These are phyloP conservation scores for Aspergillus coremiiformis DNA, from an alignment of 495 filamentous ascomycete genomes.

Conservation along the genomic window DNA sequence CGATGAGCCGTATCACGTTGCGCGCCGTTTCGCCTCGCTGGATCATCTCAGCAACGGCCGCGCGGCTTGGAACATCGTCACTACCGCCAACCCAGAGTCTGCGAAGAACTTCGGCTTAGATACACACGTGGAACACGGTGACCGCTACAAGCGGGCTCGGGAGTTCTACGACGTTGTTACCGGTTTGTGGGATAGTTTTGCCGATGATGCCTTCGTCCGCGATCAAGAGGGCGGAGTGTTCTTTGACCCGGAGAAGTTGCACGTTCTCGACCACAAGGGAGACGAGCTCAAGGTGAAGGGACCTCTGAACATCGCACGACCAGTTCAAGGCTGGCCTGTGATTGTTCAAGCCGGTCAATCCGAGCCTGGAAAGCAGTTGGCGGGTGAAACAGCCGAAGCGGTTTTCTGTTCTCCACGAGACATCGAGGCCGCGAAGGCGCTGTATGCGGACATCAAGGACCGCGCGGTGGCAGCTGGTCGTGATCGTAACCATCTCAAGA, in stretches of 20 bases:
- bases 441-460: constrained; percentile 48
- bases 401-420: constrained; percentile 41
- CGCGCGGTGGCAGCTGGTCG: constrained; percentile 38
- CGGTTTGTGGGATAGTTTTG: constrained; percentile 46
- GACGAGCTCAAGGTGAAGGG: constrained; percentile 40
- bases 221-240: constrained; percentile 41
- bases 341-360: constrained; percentile 50
- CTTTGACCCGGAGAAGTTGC: constrained; percentile 42
- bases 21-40: constrained; percentile 52
- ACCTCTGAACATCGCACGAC: constrained; percentile 47
- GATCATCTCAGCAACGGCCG: constrained; percentile 56
- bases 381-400: constrained; percentile 48
- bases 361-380: constrained; percentile 46
- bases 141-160: constrained; percentile 33
- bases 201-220: constrained; percentile 47
- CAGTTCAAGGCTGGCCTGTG: constrained; percentile 50
- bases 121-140: constrained; percentile 29
- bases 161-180: constrained; percentile 36
- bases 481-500: constrained; percentile 39
- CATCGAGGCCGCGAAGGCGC: constrained; percentile 39
- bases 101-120: constrained; percentile 32
- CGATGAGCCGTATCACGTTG: constrained; percentile 57
- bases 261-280: constrained; percentile 44
- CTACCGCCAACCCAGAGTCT: constrained; percentile 32
- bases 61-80: constrained; percentile 37